Percentiles rank a stretch among this genome's conserved stretches.
phyloP scores from a whole-genome alignment of 2,329 filamentous ascomycete species.

The Apiospora marii region DNA sequence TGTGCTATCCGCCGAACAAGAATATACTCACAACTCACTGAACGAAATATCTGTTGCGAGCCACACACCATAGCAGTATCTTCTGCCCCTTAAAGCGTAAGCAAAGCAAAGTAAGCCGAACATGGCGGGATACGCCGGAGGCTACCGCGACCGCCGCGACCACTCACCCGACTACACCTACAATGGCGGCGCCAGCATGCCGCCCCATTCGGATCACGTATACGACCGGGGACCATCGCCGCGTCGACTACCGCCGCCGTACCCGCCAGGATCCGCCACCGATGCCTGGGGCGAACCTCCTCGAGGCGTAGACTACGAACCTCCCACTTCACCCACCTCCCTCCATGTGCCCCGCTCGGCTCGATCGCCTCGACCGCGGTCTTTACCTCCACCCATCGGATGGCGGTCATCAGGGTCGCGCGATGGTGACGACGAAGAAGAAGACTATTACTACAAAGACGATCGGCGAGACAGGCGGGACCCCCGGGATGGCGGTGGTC shows the following conservation, averaged over 20 bases:
- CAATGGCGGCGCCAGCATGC: background rate
- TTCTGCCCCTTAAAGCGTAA: background rate
- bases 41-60: background rate
- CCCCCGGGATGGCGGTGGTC: background rate
- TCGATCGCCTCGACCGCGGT: constrained; percentile 38
- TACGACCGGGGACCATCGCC: constrained; percentile 8
- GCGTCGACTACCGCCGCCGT: constrained; percentile 1
- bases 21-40: background rate
- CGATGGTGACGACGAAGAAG: constrained; percentile 26
- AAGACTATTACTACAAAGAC: constrained; percentile 24
- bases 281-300: background rate
- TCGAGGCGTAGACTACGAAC: constrained; percentile 45
- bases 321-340: constrained; percentile 31
- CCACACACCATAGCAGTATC: background rate
- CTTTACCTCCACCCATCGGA: constrained; percentile 35
- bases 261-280: constrained; percentile 5
- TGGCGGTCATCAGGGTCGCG: constrained; percentile 23
- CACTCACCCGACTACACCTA: constrained; percentile 24
- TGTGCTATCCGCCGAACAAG: background rate
- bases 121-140: constrained; percentile 22
- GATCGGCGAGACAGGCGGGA: background rate
- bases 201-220: constrained; percentile 4
- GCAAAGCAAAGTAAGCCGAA: background rate
- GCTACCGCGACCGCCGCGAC: constrained; percentile 14
- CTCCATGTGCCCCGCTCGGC: constrained; percentile 36